A percentile compares a stretch with the other conserved stretches of the same genome.
Evolutionary conservation across 305 asterid genomes (phyloP).

Genomic region (Fraxinus sp.): DNA sequence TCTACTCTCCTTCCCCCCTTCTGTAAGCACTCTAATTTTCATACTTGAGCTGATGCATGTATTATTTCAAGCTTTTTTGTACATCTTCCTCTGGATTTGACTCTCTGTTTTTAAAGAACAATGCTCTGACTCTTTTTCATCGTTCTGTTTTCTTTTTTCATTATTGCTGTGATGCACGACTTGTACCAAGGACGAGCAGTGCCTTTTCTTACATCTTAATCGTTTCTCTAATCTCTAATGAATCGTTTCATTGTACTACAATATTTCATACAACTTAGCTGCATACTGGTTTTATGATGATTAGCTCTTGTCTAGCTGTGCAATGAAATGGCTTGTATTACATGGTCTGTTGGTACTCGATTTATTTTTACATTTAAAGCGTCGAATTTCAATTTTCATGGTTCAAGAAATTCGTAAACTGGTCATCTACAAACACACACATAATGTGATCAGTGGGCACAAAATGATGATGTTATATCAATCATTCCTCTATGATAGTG

Average conservation of each 20-base stretch:
- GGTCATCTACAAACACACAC: neutral
- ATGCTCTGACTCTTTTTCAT: neutral
- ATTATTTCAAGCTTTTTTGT: neutral
- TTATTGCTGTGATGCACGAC: neutral
- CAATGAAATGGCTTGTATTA: neutral
- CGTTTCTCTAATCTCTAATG: neutral
- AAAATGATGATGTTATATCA: neutral
- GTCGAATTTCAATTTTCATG: neutral
- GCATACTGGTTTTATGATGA: neutral
- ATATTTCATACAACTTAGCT: neutral
- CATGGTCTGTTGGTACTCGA: neutral
- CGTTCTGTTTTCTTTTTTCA: neutral
- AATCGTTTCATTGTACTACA: neutral
- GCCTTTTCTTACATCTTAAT: neutral
- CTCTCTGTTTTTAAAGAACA: neutral
- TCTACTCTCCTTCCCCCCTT: neutral
- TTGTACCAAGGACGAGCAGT: neutral
- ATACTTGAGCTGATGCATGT: neutral
- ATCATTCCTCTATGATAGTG: slow-evolving; percentile 28
- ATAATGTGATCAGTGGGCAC: neutral
- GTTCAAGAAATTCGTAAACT: neutral
- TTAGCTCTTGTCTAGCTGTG: neutral
- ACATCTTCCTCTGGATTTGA: neutral
- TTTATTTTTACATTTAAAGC: neutral
- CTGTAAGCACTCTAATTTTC: neutral